Conservation (phyloP, 2,329 filamentous ascomycete genomes). For the Diplodia scrobiculata region DNA sequence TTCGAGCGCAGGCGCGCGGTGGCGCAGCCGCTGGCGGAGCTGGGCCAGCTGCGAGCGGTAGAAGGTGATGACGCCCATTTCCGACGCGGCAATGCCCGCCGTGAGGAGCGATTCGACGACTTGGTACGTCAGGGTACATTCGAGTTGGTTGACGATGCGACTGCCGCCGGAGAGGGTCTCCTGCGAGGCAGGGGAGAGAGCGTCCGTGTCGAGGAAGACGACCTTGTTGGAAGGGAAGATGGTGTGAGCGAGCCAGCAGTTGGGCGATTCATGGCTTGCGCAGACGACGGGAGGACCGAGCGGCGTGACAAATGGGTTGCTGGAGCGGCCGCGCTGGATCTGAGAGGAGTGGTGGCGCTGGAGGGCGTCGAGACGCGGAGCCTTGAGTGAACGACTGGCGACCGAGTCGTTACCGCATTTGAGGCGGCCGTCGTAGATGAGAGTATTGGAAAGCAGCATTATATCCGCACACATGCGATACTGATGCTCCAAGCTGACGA, state of each 20-base stretch:
- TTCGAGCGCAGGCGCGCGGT: slow-evolving; percentile 63
- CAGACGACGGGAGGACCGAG: slow-evolving; percentile 48
- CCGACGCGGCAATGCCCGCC: slow-evolving; percentile 69
- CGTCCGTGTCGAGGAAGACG: slow-evolving; percentile 87
- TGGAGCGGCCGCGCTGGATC: slow-evolving; percentile 8
- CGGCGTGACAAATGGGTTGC: not conserved
- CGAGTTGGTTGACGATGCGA: slow-evolving; percentile 84
- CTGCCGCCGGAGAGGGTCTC: slow-evolving; percentile 73
- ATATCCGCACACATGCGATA: slow-evolving; percentile 99
- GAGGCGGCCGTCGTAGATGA: slow-evolving; percentile 89
- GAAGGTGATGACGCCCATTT: slow-evolving; percentile 94
- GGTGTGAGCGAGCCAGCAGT: slow-evolving; percentile 77
- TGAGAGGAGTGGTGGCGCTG: slow-evolving; percentile 39
- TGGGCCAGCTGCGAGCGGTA: slow-evolving; percentile 90
- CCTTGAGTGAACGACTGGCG: slow-evolving; percentile 65
- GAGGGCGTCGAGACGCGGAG: slow-evolving; percentile 57
- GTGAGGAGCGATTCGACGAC: slow-evolving; percentile 77
- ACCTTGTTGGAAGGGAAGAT: slow-evolving; percentile 72
- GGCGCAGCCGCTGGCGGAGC: slow-evolving; percentile 70
- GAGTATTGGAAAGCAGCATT: slow-evolving; percentile 86
- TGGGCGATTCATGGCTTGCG: slow-evolving; percentile 48
- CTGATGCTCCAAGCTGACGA: slow-evolving; percentile 90
- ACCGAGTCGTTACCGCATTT: slow-evolving; percentile 84
- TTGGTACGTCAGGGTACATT: slow-evolving; percentile 75
- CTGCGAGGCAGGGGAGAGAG: slow-evolving; percentile 62